Base-by-base conservation (phyloP, 129 eudicot species). In the Gnaphalium uliginosum region DNA sequence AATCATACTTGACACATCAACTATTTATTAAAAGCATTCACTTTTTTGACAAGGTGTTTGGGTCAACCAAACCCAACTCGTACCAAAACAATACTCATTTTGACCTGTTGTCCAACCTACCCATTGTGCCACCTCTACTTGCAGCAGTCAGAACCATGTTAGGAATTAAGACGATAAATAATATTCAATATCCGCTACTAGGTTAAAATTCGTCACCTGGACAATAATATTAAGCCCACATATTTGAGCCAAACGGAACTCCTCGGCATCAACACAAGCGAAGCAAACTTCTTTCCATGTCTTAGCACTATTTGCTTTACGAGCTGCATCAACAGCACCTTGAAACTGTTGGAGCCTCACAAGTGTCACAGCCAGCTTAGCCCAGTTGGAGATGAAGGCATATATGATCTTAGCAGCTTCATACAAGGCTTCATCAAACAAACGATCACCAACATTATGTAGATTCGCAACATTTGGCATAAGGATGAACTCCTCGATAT, bases 211-310 rank as follows among this genome's bases (percentile, higher is more conserved):
- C 8, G 32, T 53, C 63, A 71, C 99, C 99, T 91, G 99, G 26
- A 94, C 95, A 60, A 94, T 94, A 69, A 94, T 85, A 81, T 94
- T 94, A 67, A 94, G 97, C 53, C 99, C 99, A 72, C 99, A 94
- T 23, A 94, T 94, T 69, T 94, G 99, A 79, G 99, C 99, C 85
- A 94, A 89, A 18, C 97, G 97, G 84, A 91, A 94, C 87, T 94
- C 99, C 84, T 94, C 99, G 21, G 97, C 97, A 83, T 94, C 99
- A 72, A 94, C 96, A 89, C 97, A 94, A 75, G 98, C 97, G 35
- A 93, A 94, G 87, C 99, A 94, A 41, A 94, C 99, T 85, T 94
- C 99, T 82, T 95, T 95, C 99, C 99, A 95, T 50, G 99, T 95
- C 83, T 95, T 95, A 29, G 97, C 84, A 54, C 99, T 95, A 60